Evolutionary conservation across 768 basidiomycete species (phyloP).

Genomic region (Termitomyces sp.): DNA sequence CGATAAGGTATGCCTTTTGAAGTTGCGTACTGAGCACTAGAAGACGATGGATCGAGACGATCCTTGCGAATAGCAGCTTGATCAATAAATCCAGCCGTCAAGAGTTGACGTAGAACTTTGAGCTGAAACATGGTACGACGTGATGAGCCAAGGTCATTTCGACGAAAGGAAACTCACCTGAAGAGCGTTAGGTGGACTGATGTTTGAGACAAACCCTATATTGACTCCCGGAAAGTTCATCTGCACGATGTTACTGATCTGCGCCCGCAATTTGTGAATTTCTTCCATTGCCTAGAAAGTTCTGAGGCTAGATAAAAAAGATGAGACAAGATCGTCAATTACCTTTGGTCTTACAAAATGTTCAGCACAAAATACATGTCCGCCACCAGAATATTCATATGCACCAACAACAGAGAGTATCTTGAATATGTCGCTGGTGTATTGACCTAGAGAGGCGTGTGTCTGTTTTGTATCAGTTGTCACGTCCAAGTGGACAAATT

Average conservation of each 20-base stretch:
- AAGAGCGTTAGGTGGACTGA: constrained; percentile 69
- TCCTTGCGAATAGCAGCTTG: constrained; percentile 93
- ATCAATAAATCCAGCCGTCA: constrained; percentile 90
- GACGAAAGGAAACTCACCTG: constrained; percentile 47
- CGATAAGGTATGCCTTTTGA: constrained; percentile 79
- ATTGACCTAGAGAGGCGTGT: constrained; percentile 76
- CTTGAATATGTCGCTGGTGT: constrained; percentile 81
- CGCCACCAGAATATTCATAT: constrained; percentile 87
- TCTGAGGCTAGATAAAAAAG: background rate
- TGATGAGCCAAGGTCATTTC: background rate
- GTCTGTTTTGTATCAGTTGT: constrained; percentile 33
- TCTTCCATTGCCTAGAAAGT: constrained; percentile 88
- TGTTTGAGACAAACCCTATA: constrained; percentile 53
- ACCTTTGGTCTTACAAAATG: constrained; percentile 93
- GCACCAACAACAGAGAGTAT: constrained; percentile 93
- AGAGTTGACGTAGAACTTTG: constrained; percentile 82
- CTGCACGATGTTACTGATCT: constrained; percentile 81
- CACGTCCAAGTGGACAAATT: background rate
- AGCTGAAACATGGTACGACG: constrained; percentile 44
- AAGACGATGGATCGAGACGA: constrained; percentile 50
- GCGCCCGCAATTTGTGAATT: constrained; percentile 89
- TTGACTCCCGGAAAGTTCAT: constrained; percentile 67
- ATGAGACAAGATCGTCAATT: constrained; percentile 8
- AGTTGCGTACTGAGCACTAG: constrained; percentile 66
- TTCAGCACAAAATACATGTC: constrained; percentile 72